Percentiles rank a stretch among this genome's conserved stretches.
Conservation (phyloP, 805 yeast species). For the Saitoella complicata region DNA sequence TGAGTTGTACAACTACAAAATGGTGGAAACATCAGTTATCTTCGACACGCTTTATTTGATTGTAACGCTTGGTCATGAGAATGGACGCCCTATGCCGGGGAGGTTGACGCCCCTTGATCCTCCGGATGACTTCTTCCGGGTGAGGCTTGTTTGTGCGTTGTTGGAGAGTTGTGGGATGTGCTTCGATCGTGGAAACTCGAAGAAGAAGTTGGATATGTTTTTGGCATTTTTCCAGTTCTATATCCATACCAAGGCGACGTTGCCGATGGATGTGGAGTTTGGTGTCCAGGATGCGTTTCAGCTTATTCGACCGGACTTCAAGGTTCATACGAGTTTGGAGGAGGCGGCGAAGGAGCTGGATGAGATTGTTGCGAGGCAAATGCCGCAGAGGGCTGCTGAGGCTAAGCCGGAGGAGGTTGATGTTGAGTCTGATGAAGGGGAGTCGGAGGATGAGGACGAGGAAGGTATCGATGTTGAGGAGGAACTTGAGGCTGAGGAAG, state of each 20-base stretch:
- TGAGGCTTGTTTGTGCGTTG: slow-evolving; percentile 36
- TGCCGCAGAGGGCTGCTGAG: neutral
- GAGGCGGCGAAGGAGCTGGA: slow-evolving; percentile 30
- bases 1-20: slow-evolving; percentile 34
- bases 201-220: slow-evolving; percentile 25
- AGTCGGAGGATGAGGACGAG: slow-evolving; percentile 1
- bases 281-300: slow-evolving; percentile 31
- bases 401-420: neutral
- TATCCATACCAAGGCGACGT: slow-evolving; percentile 39
- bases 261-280: slow-evolving; percentile 49
- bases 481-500: slow-evolving; percentile 10
- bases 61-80: slow-evolving; percentile 48
- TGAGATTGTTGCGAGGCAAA: neutral
- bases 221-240: slow-evolving; percentile 58
- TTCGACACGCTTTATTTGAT: slow-evolving; percentile 39
- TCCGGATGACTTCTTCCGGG: slow-evolving; percentile 55
- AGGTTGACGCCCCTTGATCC: slow-evolving; percentile 33
- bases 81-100: slow-evolving; percentile 37
- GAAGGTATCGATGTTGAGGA: slow-evolving; percentile 1
- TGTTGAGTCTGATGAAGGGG: neutral
- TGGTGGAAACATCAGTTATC: slow-evolving; percentile 31
- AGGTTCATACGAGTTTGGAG: slow-evolving; percentile 23
- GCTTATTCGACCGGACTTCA: slow-evolving; percentile 20
- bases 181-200: slow-evolving; percentile 8
- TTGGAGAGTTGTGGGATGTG: slow-evolving; percentile 22